Base-by-base conservation (phyloP, 768 basidiomycete species). In the Myochromella boudieri region DNA sequence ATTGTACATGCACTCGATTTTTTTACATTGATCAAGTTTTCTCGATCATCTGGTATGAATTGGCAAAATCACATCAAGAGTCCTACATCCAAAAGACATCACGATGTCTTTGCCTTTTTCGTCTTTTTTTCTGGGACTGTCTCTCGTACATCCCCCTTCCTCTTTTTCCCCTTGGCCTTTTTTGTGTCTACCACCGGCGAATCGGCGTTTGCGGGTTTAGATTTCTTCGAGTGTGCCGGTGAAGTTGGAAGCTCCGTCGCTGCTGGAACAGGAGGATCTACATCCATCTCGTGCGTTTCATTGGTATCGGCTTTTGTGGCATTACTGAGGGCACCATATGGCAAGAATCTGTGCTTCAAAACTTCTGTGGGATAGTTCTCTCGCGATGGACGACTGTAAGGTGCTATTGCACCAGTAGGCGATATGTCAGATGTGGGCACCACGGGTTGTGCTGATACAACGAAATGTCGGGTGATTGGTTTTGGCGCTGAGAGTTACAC, bases 401-500 rank as follows among this genome's bases (percentile, higher is more conserved):
- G 46, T 8, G 56, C 41, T 40, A 56, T 41, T 3, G 54, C 36
- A 1, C 58, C 54, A n/a, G 68, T 51, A 2, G 51, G 27, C 3
- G 57, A 21, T 1, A 54, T 50, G 8, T 62, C 49, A 2, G 66
- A 53, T 6, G 71, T 61, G 10, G 75, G 72, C 33, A 52, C 56
- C 0, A 68, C 60, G 1, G 79, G 65, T 54, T 73, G 78, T 1
- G 83, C 76, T 12, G 78, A 66, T 15, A 90, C 44, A 7, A 87
- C 72, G 7, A 90, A 55, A 52, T 78, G 83, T 0, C 75, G 76
- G 0, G 84, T 57, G 12, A 85, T 76, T 0, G 74, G 69, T 59
- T 77, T 80, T 2, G 85, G 80, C 24, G 82, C 86, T 86, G 53
- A n/a, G n/a, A n/a, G n/a, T n/a, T n/a, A n/a, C n/a, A n/a, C n/a